These are phyloP conservation scores for Calonectria hawksworthii DNA, from an alignment of 2,329 filamentous ascomycete species.

Conservation along the genomic window DNA sequence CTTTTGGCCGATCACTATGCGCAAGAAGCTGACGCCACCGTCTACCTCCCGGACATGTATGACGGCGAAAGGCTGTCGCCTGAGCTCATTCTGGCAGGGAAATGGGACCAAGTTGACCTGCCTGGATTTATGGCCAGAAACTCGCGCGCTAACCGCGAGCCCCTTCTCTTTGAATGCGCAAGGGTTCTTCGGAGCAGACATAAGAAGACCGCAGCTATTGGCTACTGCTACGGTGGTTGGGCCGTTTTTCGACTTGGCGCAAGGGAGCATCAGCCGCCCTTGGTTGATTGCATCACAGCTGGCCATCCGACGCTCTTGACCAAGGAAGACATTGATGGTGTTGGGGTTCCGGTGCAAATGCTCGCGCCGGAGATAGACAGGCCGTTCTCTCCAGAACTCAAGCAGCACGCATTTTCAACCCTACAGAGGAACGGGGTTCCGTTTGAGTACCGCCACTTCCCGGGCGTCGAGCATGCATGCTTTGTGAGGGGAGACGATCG, in stretches of 20 bases:
- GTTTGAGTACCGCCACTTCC: constrained; percentile 63
- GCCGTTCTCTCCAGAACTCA: constrained; percentile 58
- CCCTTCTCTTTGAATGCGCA: constrained; percentile 56
- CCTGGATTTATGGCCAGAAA: constrained; percentile 54
- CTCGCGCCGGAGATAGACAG: constrained; percentile 63
- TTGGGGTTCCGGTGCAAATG: constrained; percentile 65
- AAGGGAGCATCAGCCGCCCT: constrained; percentile 46
- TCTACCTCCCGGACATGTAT: constrained; percentile 58
- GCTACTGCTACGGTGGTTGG: constrained; percentile 68
- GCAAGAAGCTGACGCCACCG: constrained; percentile 58
- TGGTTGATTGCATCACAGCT: constrained; percentile 61
- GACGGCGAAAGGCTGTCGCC: constrained; percentile 50
- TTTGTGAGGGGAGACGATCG: constrained; percentile 54
- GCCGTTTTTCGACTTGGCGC: constrained; percentile 61
- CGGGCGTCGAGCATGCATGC: constrained; percentile 60
- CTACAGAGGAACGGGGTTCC: constrained; percentile 52
- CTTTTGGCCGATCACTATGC: constrained; percentile 63
- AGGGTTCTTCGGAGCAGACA: constrained; percentile 51
- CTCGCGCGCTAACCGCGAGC: constrained; percentile 53
- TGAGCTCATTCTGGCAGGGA: constrained; percentile 46
- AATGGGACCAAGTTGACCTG: constrained; percentile 54
- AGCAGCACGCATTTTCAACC: constrained; percentile 53
- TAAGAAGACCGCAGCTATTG: constrained; percentile 57
- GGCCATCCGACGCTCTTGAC: constrained; percentile 61
- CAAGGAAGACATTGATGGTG: constrained; percentile 59